A percentile compares a stretch with the other conserved stretches of the same genome.
Conservation (phyloP, 2,329 filamentous ascomycete genomes). For the Alternaria alternata region DNA sequence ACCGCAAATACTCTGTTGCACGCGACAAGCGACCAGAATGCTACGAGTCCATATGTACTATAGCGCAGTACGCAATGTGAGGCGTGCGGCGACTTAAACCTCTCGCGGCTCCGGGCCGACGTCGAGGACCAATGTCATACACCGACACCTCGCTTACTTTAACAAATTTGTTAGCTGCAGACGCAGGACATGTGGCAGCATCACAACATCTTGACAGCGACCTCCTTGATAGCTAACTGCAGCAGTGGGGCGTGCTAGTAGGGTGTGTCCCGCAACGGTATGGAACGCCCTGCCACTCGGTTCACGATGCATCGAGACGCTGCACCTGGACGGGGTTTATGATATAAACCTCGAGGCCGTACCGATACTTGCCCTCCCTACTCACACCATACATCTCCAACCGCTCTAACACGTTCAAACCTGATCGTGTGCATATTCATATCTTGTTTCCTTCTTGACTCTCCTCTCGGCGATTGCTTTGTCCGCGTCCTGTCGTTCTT, state of each 20-base stretch:
- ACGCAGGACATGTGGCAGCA: slow-evolving; percentile 52
- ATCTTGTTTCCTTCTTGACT: slow-evolving; percentile 12
- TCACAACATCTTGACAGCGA: slow-evolving; percentile 44
- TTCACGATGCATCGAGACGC: slow-evolving; percentile 36
- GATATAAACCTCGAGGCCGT: slow-evolving; percentile 45
- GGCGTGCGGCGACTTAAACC: slow-evolving; percentile 38
- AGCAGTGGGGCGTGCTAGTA: slow-evolving; percentile 46
- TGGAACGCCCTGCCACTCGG: slow-evolving; percentile 40
- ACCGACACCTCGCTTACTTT: slow-evolving; percentile 37
- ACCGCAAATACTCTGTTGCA: slow-evolving; percentile 35
- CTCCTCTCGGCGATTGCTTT: slow-evolving; percentile 15
- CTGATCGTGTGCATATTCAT: slow-evolving; percentile 23
- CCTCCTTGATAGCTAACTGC: slow-evolving; percentile 47
- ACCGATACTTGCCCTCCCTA: slow-evolving; percentile 26
- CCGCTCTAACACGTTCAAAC: slow-evolving; percentile 14
- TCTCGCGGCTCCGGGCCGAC: slow-evolving; percentile 42
- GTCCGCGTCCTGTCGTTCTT: slow-evolving; percentile 23
- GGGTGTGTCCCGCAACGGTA: slow-evolving; percentile 42
- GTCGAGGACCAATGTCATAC: slow-evolving; percentile 40
- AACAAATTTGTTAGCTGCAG: slow-evolving; percentile 48
- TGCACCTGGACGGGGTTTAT: slow-evolving; percentile 30
- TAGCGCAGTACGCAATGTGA: slow-evolving; percentile 35
- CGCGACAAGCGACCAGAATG: slow-evolving; percentile 31
- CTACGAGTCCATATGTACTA: slow-evolving; percentile 23
- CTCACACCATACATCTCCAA: slow-evolving; percentile 22